phyloP scores from a whole-genome alignment of 306 rosid species.

The Sophora flavescens region DNA sequence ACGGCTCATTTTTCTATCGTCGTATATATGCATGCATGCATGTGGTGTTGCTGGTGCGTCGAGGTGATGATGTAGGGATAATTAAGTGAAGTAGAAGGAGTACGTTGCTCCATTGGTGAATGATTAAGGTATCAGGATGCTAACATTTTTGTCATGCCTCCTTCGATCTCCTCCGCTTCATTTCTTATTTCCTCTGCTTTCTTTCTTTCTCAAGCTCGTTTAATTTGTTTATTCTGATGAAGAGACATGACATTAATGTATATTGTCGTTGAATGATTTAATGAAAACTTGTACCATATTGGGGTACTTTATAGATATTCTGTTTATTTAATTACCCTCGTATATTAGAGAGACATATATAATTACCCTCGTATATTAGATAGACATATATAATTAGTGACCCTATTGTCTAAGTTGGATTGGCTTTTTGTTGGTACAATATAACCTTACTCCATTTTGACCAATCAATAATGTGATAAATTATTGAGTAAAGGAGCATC shows the following conservation, averaged over 20 bases:
- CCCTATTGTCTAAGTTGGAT: no score
- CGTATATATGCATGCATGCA: background rate
- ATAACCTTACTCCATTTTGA: no score
- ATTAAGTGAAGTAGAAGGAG: slow-evolving; percentile 1
- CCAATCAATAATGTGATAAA: no score
- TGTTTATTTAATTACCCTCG: background rate
- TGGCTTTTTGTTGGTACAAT: no score
- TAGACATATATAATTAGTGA: no score
- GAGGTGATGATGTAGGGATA: background rate
- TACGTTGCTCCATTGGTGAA: slow-evolving; percentile 6
- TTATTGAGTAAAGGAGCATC: no score
- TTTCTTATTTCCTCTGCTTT: background rate
- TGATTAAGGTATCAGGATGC: background rate
- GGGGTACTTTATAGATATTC: background rate
- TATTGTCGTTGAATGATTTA: slow-evolving; percentile 10
- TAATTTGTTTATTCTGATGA: background rate
- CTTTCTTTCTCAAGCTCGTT: background rate
- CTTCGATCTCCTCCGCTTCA: background rate
- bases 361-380: background rate
- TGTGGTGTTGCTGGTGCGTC: background rate
- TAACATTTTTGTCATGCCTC: background rate
- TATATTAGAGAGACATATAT: background rate
- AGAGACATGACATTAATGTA: slow-evolving; percentile 24
- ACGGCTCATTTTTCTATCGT: background rate
- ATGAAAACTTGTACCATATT: background rate